Conservation (phyloP, 225 moss, liverwort and hornwort species). For the Ulota crispa region DNA sequence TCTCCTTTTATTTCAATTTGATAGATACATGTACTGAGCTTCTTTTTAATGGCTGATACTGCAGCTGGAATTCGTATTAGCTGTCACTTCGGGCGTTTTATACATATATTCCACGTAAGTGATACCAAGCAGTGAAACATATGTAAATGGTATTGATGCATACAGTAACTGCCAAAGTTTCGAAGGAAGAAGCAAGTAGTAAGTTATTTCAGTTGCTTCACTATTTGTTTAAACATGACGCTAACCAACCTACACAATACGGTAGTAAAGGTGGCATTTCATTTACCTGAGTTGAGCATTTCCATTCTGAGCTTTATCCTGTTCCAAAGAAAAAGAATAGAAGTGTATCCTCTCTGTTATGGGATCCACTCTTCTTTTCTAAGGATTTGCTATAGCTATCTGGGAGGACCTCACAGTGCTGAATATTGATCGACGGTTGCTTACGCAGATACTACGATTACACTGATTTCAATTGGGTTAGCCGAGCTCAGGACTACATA, state of each 20-base stretch:
- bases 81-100: constrained; percentile 45
- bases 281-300: neutral
- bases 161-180: constrained; percentile 10
- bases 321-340: neutral
- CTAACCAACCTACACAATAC: neutral
- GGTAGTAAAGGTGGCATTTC: neutral
- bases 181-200: neutral
- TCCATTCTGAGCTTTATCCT: neutral
- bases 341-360: neutral
- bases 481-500: constrained; percentile 63
- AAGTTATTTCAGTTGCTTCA: neutral
- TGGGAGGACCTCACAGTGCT: neutral
- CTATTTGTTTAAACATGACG: neutral
- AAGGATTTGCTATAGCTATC: constrained; percentile 7
- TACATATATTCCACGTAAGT: constrained; percentile 63
- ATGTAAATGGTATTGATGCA: neutral
- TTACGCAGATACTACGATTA: constrained; percentile 55
- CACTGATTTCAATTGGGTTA: constrained; percentile 62
- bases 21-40: neutral
- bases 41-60: constrained; percentile 15
- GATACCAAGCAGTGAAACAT: constrained; percentile 3
- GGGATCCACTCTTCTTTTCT: neutral
- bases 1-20: neutral
- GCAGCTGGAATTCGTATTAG: constrained; percentile 52
- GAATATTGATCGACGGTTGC: neutral